Base-by-base conservation (phyloP, 352 stramenopile genomes). In the Globisporangium iwayamae region DNA sequence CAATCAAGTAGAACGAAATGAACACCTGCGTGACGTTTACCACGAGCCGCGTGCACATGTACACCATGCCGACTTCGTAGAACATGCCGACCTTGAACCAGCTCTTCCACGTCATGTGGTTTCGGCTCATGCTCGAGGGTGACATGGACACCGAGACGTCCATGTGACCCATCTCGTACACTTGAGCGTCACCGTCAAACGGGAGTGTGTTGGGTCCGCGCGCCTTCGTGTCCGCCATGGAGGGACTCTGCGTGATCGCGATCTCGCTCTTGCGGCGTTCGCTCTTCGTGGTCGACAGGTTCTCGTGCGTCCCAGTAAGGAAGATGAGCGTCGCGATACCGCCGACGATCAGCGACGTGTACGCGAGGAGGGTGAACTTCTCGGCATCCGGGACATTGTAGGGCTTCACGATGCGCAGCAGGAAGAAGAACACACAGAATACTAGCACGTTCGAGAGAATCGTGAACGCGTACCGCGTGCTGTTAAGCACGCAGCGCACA, bases 381-480 rank as follows among this genome's bases (percentile, higher is more conserved):
- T 82, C 63, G 0, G 72, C 74, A 56, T 94, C 84, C 0, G 85
- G 83, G 2, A 86, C 82, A 45, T 82, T 83, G 52, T 82, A 81
- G 2, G 85, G 85, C 56, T 72, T 57, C 0, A 93, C 79, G 18
- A 82, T 64, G 30, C 78, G 60, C 10, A 94, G 56, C 28, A 94
- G 65, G 39, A 90, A 43, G 65, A 92, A 79, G 51, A 94, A 94
- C 9, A 89, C 78, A 55, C 79, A 83, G 61, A 94, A 94, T 2
- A 94, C 80, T 28, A 93, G 66, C 47, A 94, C 85, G 59, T 95
- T 95, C n/a, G 87, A 95, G 8, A 94, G 68, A 56, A 95, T 94
- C 36, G 87, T 95, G 64, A 90, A 93, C 7, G 82, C 87, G 60
- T 95, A 95, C 7, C 87, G 79, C 20, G 79, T 90, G 62, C 78